Conservation (phyloP, 345 rosid genomes). For the Melaleuca alternifolia region DNA sequence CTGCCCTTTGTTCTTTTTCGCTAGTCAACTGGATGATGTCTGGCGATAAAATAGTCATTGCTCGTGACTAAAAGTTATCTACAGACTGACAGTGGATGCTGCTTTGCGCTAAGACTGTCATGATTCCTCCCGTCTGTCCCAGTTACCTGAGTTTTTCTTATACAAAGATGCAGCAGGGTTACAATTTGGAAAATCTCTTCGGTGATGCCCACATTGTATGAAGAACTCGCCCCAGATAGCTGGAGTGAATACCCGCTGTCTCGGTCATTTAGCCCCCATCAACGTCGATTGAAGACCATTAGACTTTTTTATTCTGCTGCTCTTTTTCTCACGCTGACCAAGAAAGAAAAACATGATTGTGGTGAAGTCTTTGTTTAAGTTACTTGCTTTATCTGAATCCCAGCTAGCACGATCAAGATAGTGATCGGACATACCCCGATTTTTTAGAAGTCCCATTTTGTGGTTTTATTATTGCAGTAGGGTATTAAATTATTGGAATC, state of each 20-base stretch:
- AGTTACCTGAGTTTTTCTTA: not conserved
- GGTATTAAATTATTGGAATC: not conserved
- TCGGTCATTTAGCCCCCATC: not conserved
- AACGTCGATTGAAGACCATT: not conserved
- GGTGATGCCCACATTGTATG: not conserved
- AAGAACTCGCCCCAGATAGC: not conserved
- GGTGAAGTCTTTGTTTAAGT: not conserved
- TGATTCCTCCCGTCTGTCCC: not conserved
- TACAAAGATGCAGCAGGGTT: not conserved
- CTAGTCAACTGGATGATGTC: not conserved
- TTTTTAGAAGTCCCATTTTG: not conserved
- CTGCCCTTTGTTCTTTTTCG: not conserved
- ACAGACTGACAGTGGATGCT: not conserved
- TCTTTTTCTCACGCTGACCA: not conserved
- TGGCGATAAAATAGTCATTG: not conserved
- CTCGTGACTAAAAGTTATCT: not conserved
- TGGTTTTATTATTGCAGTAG: not conserved
- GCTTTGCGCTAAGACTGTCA: not conserved
- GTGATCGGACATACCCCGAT: not conserved
- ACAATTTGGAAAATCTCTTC: not conserved
- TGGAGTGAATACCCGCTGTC: not conserved
- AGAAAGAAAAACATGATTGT: not conserved
- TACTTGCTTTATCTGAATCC: not conserved
- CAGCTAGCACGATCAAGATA: not conserved
- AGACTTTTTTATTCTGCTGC: not conserved